Percentiles rank a stretch among this genome's conserved stretches.
Conservation (phyloP, 2,329 filamentous ascomycete species). For the Aureobasidium sp. region DNA sequence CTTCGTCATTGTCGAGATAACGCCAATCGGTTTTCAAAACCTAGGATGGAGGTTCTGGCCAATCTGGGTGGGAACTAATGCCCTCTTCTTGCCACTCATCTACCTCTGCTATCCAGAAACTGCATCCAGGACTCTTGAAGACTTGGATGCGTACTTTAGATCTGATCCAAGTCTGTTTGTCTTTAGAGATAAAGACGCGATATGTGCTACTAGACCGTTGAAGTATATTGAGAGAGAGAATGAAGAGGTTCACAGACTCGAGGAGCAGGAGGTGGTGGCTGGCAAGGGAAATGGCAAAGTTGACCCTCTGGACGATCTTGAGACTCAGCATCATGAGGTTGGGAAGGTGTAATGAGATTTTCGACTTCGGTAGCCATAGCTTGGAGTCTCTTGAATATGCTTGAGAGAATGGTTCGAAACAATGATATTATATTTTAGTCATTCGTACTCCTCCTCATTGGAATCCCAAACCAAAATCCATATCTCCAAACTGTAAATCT, state of each 20-base stretch:
- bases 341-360: neutral
- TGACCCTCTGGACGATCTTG: neutral
- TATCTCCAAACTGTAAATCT: conserved; percentile 8
- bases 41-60: conserved; percentile 32
- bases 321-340: conserved; percentile 3
- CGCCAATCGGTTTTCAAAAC: conserved; percentile 47
- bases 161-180: conserved; percentile 45
- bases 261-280: neutral
- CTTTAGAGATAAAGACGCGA: conserved; percentile 47
- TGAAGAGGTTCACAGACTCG: conserved; percentile 28
- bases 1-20: conserved; percentile 44
- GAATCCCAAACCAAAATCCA: conserved; percentile 13
- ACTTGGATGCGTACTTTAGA: conserved; percentile 33
- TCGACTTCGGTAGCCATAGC: too few species aligned
- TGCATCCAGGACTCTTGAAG: conserved; percentile 32
- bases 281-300: neutral
- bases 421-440: neutral
- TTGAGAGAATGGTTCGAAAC: too few species aligned
- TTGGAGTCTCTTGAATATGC: too few species aligned
- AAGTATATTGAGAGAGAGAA: conserved; percentile 57
- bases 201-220: conserved; percentile 44
- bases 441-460: neutral
- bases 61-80: conserved; percentile 31
- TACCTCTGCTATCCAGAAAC: conserved; percentile 42
- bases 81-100: conserved; percentile 51